Evolutionary conservation across 495 filamentous ascomycete genomes (phyloP).

Genomic region (Penicillium riverlandense): DNA sequence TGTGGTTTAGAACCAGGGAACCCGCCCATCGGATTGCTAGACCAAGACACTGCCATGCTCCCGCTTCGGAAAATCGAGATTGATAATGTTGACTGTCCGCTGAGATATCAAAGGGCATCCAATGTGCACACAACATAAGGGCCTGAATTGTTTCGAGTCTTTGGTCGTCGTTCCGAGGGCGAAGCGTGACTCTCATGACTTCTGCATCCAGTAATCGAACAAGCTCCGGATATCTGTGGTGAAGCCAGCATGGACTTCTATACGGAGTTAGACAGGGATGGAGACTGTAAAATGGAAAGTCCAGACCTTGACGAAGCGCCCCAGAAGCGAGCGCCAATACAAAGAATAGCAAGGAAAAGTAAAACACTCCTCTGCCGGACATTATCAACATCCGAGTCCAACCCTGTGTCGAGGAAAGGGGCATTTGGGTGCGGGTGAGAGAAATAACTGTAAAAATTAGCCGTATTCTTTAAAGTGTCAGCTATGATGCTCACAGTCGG

Average conservation of each 20-base stretch:
- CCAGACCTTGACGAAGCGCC: not conserved
- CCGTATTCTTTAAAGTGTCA: too few relatives aligned
- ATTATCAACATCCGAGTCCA: not conserved
- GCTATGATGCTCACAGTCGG: not conserved
- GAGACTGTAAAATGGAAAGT: too few relatives aligned
- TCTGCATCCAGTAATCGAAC: slow-evolving; percentile 1
- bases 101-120: slow-evolving; percentile 1
- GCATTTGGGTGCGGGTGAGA: not conserved
- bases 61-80: slow-evolving; percentile 1
- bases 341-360: not conserved
- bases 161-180: not conserved
- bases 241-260: not conserved
- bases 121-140: not conserved
- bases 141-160: slow-evolving; percentile 1
- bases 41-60: slow-evolving; percentile 2
- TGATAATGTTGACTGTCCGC: not conserved
- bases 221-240: not conserved
- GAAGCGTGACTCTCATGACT: slow-evolving; percentile 1
- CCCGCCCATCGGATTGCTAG: not conserved
- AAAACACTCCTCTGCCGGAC: not conserved
- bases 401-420: not conserved
- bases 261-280: not conserved
- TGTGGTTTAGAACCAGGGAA: not conserved
- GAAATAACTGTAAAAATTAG: not conserved
- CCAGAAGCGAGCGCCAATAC: slow-evolving; percentile 1